Conservation (phyloP, 2,329 filamentous ascomycete genomes). For the Cladophialophora carrionii region DNA sequence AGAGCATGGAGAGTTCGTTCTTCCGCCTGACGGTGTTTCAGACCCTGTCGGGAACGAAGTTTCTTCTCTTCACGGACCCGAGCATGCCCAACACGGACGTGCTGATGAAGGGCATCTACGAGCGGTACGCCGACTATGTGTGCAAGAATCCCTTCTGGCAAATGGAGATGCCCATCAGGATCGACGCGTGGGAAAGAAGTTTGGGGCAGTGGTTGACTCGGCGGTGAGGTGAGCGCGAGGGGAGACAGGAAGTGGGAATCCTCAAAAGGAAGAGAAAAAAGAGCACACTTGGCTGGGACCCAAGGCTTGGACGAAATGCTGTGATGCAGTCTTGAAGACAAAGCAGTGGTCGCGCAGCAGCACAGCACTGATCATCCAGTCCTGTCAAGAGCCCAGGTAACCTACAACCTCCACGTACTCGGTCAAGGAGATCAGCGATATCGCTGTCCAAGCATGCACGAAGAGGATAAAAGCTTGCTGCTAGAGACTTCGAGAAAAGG, state of each 20-base stretch:
- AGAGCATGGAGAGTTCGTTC: slow-evolving; percentile 90
- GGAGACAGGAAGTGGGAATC: background rate
- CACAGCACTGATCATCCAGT: background rate
- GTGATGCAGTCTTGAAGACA: background rate
- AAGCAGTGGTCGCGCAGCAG: background rate
- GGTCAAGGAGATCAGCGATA: background rate
- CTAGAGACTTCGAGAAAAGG: background rate
- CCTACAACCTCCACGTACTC: background rate
- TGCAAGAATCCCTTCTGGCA: slow-evolving; percentile 99
- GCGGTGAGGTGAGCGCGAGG: slow-evolving; percentile 40
- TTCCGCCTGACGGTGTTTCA: slow-evolving; percentile 96
- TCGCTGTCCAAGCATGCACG: background rate
- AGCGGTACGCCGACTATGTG: slow-evolving; percentile 93
- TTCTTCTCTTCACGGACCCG: slow-evolving; percentile 90
- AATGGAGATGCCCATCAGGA: slow-evolving; percentile 93
- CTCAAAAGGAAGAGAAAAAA: background rate
- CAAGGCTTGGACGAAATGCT: background rate
- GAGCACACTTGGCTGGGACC: background rate
- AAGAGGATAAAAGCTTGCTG: background rate
- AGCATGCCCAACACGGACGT: slow-evolving; percentile 84
- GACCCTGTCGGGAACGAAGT: slow-evolving; percentile 92
- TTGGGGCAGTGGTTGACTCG: slow-evolving; percentile 76
- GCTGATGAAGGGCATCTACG: slow-evolving; percentile 83
- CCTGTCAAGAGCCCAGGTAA: background rate
- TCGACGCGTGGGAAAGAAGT: slow-evolving; percentile 91